Conservation (phyloP, 345 rosid genomes). For the Syzygium aromaticum region DNA sequence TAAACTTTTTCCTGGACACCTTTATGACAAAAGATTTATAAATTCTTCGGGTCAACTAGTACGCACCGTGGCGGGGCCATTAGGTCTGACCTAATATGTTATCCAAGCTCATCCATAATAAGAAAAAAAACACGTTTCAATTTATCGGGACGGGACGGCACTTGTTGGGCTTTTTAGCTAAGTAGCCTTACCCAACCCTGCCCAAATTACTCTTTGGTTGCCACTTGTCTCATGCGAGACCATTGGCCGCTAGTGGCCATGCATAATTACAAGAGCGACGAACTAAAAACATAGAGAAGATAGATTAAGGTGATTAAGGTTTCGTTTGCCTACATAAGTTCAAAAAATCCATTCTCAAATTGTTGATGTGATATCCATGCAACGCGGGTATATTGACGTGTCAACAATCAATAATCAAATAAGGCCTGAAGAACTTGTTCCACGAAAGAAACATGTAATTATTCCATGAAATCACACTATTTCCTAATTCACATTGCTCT, state of each 20-base stretch:
- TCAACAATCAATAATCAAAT: not conserved
- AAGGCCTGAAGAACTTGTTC: not conserved
- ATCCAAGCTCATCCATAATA: not conserved
- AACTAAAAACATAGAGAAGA: not conserved
- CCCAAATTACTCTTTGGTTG: not conserved
- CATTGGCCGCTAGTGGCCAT: not conserved
- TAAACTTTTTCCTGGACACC: not conserved
- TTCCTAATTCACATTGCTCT: not conserved
- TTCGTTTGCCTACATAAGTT: not conserved
- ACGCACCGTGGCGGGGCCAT: not conserved
- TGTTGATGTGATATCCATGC: not conserved
- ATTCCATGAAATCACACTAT: not conserved
- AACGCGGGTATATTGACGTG: not conserved
- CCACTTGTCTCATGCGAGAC: not conserved
- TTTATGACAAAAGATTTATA: not conserved
- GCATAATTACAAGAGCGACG: not conserved
- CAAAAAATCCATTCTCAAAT: not conserved
- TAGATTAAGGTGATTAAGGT: not conserved
- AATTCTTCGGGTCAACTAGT: not conserved
- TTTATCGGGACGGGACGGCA: not conserved
- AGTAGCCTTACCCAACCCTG: not conserved
- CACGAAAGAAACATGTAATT: not conserved
- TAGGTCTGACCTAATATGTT: not conserved
- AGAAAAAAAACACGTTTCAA: not conserved
- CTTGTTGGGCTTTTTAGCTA: not conserved